Conservation (phyloP, 2,329 filamentous ascomycete genomes). For the Scedosporium apiospermum region DNA sequence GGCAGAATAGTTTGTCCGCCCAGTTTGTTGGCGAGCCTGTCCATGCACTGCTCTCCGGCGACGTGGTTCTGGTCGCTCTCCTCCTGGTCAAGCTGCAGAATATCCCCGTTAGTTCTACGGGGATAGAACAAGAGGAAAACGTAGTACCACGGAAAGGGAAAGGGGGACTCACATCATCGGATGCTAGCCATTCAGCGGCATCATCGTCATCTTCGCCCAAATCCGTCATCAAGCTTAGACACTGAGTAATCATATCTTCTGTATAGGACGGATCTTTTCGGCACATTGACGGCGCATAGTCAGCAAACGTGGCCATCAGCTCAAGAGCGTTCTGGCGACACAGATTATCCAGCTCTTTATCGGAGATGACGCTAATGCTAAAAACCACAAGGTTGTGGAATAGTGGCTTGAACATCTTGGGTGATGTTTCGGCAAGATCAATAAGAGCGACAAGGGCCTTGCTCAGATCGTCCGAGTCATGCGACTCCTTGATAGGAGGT, state of each 20-base stretch:
- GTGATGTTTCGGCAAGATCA: conserved; percentile 85
- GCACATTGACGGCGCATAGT: conserved; percentile 90
- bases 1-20: conserved; percentile 87
- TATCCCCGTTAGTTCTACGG: neutral
- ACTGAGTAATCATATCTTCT: conserved; percentile 96
- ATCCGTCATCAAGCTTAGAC: conserved; percentile 95
- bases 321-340: conserved; percentile 92
- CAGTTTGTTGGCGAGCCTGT: conserved; percentile 91
- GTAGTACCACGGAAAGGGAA: neutral
- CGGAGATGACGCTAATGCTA: conserved; percentile 85
- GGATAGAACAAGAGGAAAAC: neutral
- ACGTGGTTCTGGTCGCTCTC: conserved; percentile 97
- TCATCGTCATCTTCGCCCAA: conserved; percentile 92
- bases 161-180: conserved; percentile 66
- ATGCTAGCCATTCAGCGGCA: conserved; percentile 83
- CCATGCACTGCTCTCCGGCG: conserved; percentile 97
- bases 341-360: conserved; percentile 86
- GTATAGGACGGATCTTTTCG: conserved; percentile 89
- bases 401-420: conserved; percentile 95
- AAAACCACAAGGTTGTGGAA: conserved; percentile 91
- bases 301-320: conserved; percentile 95
- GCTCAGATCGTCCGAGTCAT: conserved; percentile 84
- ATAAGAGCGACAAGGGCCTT: conserved; percentile 86
- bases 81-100: conserved; percentile 76
- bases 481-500: conserved; percentile 83